These are phyloP conservation scores for Coriaria nepalensis DNA, from an alignment of 306 rosid genomes.

Conservation along the genomic window DNA sequence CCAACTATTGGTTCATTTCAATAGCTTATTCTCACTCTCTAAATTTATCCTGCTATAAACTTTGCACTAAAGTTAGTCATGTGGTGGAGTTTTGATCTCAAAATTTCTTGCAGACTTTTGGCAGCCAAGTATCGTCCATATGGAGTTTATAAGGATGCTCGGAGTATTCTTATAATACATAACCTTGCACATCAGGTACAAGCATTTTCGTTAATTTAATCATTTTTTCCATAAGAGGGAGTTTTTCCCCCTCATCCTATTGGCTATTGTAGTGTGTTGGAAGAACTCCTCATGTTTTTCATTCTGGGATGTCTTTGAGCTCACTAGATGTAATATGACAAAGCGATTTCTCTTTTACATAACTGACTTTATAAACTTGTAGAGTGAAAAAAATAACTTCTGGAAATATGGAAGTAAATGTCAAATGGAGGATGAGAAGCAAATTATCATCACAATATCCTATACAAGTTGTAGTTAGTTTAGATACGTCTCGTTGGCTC, in stretches of 20 bases:
- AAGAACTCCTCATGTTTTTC: background rate
- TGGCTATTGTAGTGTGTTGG: no score
- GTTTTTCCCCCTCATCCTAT: no score
- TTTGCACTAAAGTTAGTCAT: conserved; percentile 15
- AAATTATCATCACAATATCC: background rate
- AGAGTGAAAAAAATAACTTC: background rate
- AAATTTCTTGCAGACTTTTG: conserved; percentile 49
- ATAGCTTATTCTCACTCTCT: background rate
- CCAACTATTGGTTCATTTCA: background rate
- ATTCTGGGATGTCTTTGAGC: no score
- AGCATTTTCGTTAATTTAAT: conserved; percentile 2
- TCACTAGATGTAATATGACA: no score
- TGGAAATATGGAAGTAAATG: background rate
- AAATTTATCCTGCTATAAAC: conserved; percentile 3
- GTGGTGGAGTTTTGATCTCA: conserved; percentile 7
- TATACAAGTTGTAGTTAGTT: background rate
- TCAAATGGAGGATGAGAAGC: background rate
- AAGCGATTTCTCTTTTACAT: no score
- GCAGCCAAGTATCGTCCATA: conserved; percentile 73
- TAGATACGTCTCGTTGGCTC: no score
- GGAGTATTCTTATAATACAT: conserved; percentile 73
- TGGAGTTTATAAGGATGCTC: conserved; percentile 73
- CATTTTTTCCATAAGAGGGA: no score
- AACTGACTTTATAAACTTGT: conserved; percentile 1
- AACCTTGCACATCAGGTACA: conserved; percentile 80